phyloP scores from a whole-genome alignment of 1,139 yeast genomes.

The Casaregolazyma lundiana region DNA sequence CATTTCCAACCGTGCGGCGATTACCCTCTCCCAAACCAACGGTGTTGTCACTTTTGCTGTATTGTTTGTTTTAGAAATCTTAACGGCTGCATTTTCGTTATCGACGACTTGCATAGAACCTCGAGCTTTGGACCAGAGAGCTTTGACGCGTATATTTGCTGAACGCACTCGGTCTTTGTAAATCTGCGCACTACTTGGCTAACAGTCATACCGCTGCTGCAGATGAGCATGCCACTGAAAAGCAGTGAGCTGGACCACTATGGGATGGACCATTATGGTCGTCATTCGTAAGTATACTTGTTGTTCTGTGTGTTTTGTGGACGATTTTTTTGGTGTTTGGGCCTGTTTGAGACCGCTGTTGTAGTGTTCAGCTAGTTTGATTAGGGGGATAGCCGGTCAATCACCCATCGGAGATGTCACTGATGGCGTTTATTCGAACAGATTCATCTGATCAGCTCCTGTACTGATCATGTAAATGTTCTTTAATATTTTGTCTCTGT shows the following conservation, averaged over 20 bases:
- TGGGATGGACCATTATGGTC: slow-evolving; percentile 13
- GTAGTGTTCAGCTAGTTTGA: too few relatives aligned
- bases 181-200: neutral
- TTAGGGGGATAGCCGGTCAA: too few relatives aligned
- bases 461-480: too few relatives aligned
- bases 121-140: neutral
- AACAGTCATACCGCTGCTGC: neutral
- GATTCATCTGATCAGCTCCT: too few relatives aligned
- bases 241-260: slow-evolving; percentile 28
- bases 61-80: neutral
- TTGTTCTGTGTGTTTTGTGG: neutral
- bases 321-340: neutral
- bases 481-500: too few relatives aligned
- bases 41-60: neutral
- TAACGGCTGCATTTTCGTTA: neutral
- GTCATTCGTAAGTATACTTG: slow-evolving; percentile 7
- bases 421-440: too few relatives aligned
- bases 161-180: neutral
- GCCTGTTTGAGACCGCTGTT: too few relatives aligned
- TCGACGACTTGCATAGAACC: neutral
- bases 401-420: too few relatives aligned
- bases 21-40: neutral
- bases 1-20: neutral
- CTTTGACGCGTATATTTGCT: neutral
- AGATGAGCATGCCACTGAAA: slow-evolving; percentile 29